phyloP scores from a whole-genome alignment of 1,284 basidiomycete genomes.

The Trametes sp. region DNA sequence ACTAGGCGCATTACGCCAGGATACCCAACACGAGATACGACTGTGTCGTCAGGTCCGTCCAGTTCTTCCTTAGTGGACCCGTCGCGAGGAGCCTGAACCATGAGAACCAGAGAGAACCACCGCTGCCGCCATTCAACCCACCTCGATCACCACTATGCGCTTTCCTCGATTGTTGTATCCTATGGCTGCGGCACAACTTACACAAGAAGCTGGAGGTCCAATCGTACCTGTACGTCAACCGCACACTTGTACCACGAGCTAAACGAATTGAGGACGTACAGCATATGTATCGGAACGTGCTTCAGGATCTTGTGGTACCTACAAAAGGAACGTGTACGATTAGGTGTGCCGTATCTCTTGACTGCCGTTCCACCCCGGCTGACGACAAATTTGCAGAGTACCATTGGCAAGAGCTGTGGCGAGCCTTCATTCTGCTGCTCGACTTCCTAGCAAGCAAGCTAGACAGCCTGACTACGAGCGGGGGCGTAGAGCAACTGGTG shows the following conservation, averaged over 20 bases:
- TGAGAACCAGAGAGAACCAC: conserved; percentile 53
- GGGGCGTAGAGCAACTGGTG: conserved; percentile 57
- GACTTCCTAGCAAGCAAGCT: conserved; percentile 61
- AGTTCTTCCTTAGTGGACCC: conserved; percentile 11
- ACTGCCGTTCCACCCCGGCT: too few species aligned
- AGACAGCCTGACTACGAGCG: conserved; percentile 56
- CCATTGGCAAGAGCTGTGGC: conserved; percentile 71
- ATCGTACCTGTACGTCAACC: conserved; percentile 56
- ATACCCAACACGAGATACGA: conserved; percentile 49
- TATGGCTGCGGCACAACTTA: conserved; percentile 75
- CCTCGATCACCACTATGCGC: conserved; percentile 58
- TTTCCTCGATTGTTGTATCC: conserved; percentile 66
- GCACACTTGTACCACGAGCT: neutral
- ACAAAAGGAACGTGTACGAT: conserved; percentile 55
- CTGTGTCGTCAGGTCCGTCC: conserved; percentile 68
- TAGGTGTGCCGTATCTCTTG: conserved; percentile 56
- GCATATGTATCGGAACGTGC: conserved; percentile 59
- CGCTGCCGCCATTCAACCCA: conserved; percentile 49
- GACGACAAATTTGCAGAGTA: conserved; percentile 53
- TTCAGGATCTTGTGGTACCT: conserved; percentile 62
- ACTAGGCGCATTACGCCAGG: conserved; percentile 53
- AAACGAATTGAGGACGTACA: neutral
- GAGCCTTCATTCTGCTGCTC: conserved; percentile 57
- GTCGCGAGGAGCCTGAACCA: neutral
- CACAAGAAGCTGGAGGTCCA: conserved; percentile 64